These are phyloP conservation scores for Pilobolus umbonatus DNA, from an alignment of 192 early-diverging fungal species.

Conservation along the genomic window DNA sequence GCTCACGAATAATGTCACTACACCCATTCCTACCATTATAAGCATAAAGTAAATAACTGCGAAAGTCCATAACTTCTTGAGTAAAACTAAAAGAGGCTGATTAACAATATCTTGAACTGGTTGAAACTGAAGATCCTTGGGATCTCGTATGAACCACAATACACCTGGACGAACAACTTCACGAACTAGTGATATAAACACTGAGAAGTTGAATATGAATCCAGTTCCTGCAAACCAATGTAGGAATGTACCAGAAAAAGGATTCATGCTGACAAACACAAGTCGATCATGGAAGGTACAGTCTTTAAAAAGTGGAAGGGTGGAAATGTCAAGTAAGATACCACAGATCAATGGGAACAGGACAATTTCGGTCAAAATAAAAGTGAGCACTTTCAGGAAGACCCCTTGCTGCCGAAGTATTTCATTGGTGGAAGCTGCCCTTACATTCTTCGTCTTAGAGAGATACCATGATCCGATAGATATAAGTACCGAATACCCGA, in stretches of 20 bases:
- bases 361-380: conserved; percentile 81
- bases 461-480: conserved; percentile 48
- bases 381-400: conserved; percentile 72
- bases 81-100: conserved; percentile 65
- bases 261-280: conserved; percentile 48
- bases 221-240: conserved; percentile 93
- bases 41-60: conserved; percentile 79
- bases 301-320: conserved; percentile 67
- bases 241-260: conserved; percentile 61
- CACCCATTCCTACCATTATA: conserved; percentile 70
- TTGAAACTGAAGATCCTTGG: conserved; percentile 88
- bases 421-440: conserved; percentile 33
- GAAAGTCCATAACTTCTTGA: conserved; percentile 76
- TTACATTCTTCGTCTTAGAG: conserved; percentile 36
- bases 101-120: conserved; percentile 91
- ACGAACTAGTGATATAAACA: conserved; percentile 72
- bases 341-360: conserved; percentile 89
- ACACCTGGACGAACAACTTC: conserved; percentile 86
- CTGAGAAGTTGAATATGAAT: conserved; percentile 91
- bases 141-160: conserved; percentile 97
- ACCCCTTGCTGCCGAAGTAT: conserved; percentile 46
- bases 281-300: conserved; percentile 46
- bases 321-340: conserved; percentile 73
- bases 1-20: conserved; percentile 27
- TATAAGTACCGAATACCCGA: conserved; percentile 58